These are phyloP conservation scores for Yamadazyma aaseri DNA, from an alignment of 1,139 yeast genomes.

Conservation along the genomic window DNA sequence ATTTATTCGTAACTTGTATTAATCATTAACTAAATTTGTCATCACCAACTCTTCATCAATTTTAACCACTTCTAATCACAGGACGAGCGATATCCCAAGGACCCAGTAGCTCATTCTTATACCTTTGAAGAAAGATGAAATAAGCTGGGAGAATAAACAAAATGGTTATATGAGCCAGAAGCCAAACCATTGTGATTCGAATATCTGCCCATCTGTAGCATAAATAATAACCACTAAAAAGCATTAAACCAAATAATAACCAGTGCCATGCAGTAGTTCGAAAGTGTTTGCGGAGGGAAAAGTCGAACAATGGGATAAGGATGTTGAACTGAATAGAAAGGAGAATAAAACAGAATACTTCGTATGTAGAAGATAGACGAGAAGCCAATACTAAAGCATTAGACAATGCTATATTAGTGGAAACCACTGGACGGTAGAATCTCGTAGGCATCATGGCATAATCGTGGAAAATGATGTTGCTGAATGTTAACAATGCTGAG, in stretches of 20 bases:
- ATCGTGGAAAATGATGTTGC: slow-evolving; percentile 68
- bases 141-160: slow-evolving; percentile 66
- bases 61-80: slow-evolving; percentile 19
- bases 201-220: slow-evolving; percentile 19
- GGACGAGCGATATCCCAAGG: slow-evolving; percentile 95
- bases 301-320: slow-evolving; percentile 67
- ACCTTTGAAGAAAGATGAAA: slow-evolving; percentile 69
- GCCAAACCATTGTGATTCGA: slow-evolving; percentile 48
- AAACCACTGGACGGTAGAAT: slow-evolving; percentile 57
- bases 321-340: slow-evolving; percentile 73
- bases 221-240: slow-evolving; percentile 21
- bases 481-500: slow-evolving; percentile 70
- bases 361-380: slow-evolving; percentile 65
- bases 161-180: slow-evolving; percentile 45
- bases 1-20: too few species aligned
- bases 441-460: slow-evolving; percentile 46
- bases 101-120: slow-evolving; percentile 85
- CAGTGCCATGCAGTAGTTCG: slow-evolving; percentile 28
- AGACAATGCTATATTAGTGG: slow-evolving; percentile 80
- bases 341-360: slow-evolving; percentile 80
- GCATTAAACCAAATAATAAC: slow-evolving; percentile 22
- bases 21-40: too few species aligned
- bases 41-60: too few species aligned
- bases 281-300: slow-evolving; percentile 48
- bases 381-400: slow-evolving; percentile 91